Evolutionary conservation across 2,329 filamentous ascomycete genomes (phyloP), one percentile per base, ranked within the genome.

Genomic region (Penicillium freii): DNA sequence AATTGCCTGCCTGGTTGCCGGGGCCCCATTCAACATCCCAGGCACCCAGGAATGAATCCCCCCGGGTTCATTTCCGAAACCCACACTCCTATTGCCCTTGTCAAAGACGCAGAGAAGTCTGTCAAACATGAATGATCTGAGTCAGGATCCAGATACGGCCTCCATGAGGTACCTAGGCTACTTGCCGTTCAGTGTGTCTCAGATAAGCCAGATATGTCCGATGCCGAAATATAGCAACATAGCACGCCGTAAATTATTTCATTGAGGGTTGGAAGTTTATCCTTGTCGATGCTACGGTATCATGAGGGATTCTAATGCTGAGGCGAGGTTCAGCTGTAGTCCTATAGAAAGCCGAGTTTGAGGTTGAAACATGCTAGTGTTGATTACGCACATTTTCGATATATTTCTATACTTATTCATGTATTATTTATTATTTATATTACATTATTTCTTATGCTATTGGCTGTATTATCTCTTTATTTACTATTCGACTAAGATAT

Each of bases 51-150:
- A 59, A 44, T 11, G 52, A 48, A 54, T 38, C 9, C 6, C 34
- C 8, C 40, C 5, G 10, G 29, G 17, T 23, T 19, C 38, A 29
- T 11, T 25, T 36, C 21, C 31, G n/a, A 42, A 39, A 27, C 38
- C 42, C n/a, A 27, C 17, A 9, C 5, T 13, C 8, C 3, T 4
- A 43, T 19, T 47, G 33, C 27, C 49, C 29, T 44, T 46, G 40
- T 42, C 38, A 39, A 51, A 57, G 21, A 31, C 36, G 13, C 17
- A 43, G 48, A 59, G 61, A 54, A 51, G 43, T 57, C 42, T 54
- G 59, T 58, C 54, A 53, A 60, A 59, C 42, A 59, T 62, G 51
- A 55, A 33, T 2, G 31, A 56, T 54, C 58, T 62, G 60, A 65
- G 57, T 62, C 57, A 58, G 53, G 57, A 42, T 48, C 46, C n/a